Percentiles rank a stretch among this genome's conserved stretches.
Evolutionary conservation across 164 flowering plant genomes (phyloP).

Genomic region (Piper betle): DNA sequence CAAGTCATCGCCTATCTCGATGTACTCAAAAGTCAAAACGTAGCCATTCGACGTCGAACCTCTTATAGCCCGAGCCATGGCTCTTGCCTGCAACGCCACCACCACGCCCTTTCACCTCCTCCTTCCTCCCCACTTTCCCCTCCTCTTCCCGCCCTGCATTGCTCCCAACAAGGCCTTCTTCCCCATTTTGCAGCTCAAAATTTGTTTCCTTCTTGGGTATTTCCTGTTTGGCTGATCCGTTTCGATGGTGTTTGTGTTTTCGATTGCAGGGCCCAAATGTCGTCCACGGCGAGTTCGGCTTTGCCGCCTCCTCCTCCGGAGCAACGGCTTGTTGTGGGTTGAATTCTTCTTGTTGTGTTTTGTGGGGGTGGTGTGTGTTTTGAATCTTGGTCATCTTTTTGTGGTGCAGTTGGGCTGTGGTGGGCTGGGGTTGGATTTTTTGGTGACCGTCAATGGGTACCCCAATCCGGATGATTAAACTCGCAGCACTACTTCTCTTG

Average conservation of each 20-base stretch:
- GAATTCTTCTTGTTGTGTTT: neutral
- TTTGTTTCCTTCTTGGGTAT: neutral
- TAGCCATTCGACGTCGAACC: too few relatives aligned
- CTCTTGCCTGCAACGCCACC: too few relatives aligned
- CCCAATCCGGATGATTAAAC: slow-evolving; percentile 88
- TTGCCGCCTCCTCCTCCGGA: slow-evolving; percentile 38
- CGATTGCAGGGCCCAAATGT: too few relatives aligned
- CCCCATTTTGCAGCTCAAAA: neutral
- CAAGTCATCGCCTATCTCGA: too few relatives aligned
- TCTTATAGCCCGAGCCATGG: too few relatives aligned
- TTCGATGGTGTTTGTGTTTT: slow-evolving; percentile 27
- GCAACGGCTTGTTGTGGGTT: slow-evolving; percentile 35
- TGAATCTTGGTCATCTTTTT: neutral
- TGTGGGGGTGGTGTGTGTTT: neutral
- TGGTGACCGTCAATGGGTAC: slow-evolving; percentile 63
- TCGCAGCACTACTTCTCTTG: slow-evolving; percentile 71
- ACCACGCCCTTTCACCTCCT: neutral
- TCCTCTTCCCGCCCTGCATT: neutral
- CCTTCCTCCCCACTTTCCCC: neutral
- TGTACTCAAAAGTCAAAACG: too few relatives aligned
- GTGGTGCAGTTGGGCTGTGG: slow-evolving; percentile 55
- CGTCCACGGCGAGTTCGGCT: slow-evolving; percentile 5
- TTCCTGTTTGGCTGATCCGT: neutral
- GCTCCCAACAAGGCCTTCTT: neutral
- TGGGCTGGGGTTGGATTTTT: slow-evolving; percentile 33